Evolutionary conservation across 139 green algal species (phyloP), one percentile per base, ranked within the genome.

Genomic region (Edaphochlamys debaryana): DNA sequence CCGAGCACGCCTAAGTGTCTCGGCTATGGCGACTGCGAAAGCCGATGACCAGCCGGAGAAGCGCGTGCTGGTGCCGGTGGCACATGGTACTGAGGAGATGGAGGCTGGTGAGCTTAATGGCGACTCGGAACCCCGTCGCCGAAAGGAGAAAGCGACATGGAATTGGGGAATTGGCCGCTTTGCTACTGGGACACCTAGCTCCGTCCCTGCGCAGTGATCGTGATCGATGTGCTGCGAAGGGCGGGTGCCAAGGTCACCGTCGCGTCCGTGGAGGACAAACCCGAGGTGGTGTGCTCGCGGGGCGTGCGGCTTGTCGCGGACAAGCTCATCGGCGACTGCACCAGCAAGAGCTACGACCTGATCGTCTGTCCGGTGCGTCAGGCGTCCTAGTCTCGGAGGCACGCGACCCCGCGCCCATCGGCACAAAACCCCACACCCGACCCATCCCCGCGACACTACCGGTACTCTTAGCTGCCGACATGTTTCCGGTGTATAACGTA

Each of bases 151-250:
- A n/a, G n/a, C n/a, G 93, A 97, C 74, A 97, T 98, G 92, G 94
- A 98, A 85, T n/a, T n/a, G n/a, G n/a, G n/a, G n/a, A n/a, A n/a
- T n/a, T n/a, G n/a, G n/a, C n/a, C n/a, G n/a, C n/a, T n/a, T n/a
- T n/a, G n/a, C n/a, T n/a, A n/a, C n/a, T n/a, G n/a, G n/a, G n/a
- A n/a, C n/a, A 54, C 45, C 45, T 54, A 54, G 45, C 45, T 13
- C 45, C 45, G 45, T 13, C 45, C 45, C 9, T 54, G 13, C 45
- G 91, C 93, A 11, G 95, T 98, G 0, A 98, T 98, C 45, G 90
- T 96, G 7, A 94, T 97, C 23, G 97, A 99, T 68, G 94, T 99
- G 38, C 86, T 99, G 45, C 71, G 95, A 30, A 77, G 97, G 38
- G 97, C 95, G 36, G 62, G 69, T 62, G 45, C 37, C 85, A n/a